These are phyloP conservation scores for Brassica napus DNA, from an alignment of 345 rosid species.

Conservation along the genomic window Da-Ae NC_063435.1:23921001-23921500, in stretches of 20 bases:
- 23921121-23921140: too few species aligned
- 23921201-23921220: conserved; percentile 2
- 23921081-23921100: too few species aligned
- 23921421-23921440: background rate
- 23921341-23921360: conserved; percentile 32
- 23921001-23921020: too few species aligned
- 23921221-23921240: background rate
- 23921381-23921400: conserved; percentile 15
- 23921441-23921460: conserved; percentile 2
- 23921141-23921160: background rate
- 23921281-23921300: background rate
- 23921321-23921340: conserved; percentile 35
- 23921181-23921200: background rate
- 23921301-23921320: conserved; percentile 29
- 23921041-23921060: too few species aligned
- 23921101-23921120: too few species aligned
- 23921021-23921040: too few species aligned
- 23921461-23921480: background rate
- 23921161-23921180: conserved; percentile 1
- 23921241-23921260: conserved; percentile 8
- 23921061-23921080: too few species aligned
- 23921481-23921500: conserved; percentile 10
- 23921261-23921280: background rate
- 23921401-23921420: conserved; percentile 13
- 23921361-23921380: conserved; percentile 32